Percentiles rank a stretch among this genome's conserved stretches.
phyloP scores from a whole-genome alignment of 2,329 filamentous ascomycete species.

The Fusarium sp. region DNA sequence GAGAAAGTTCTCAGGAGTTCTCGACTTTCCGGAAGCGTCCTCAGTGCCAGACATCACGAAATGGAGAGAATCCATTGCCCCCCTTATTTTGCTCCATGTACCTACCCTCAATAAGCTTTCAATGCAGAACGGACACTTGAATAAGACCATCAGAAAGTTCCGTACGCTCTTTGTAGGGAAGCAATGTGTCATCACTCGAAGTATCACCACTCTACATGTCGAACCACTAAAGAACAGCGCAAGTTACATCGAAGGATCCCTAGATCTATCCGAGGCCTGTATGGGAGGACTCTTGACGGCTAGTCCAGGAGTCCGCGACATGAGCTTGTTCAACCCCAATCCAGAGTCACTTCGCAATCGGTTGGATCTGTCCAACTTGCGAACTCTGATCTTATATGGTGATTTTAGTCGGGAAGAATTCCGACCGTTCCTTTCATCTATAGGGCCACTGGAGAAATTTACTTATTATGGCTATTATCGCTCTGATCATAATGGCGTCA shows the following conservation, averaged over 20 bases:
- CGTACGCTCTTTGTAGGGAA: rapidly evolving
- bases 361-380: not conserved
- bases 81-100: not conserved
- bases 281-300: not conserved
- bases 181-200: not conserved
- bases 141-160: not conserved
- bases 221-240: not conserved
- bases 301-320: not conserved
- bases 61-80: not conserved
- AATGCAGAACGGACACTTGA: not conserved
- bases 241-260: not conserved
- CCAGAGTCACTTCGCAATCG: not conserved
- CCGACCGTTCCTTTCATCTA: rapidly evolving
- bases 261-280: not conserved
- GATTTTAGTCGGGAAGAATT: not conserved
- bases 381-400: not conserved
- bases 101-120: not conserved
- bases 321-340: not conserved
- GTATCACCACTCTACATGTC: not conserved
- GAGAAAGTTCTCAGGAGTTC: not conserved
- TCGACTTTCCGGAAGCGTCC: not conserved
- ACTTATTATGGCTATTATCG: not conserved
- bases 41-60: not conserved
- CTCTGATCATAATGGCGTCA: not conserved
- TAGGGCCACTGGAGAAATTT: not conserved